Base-by-base conservation (phyloP, 208 protist genomes). In the Porcisia hertigi region DNA sequence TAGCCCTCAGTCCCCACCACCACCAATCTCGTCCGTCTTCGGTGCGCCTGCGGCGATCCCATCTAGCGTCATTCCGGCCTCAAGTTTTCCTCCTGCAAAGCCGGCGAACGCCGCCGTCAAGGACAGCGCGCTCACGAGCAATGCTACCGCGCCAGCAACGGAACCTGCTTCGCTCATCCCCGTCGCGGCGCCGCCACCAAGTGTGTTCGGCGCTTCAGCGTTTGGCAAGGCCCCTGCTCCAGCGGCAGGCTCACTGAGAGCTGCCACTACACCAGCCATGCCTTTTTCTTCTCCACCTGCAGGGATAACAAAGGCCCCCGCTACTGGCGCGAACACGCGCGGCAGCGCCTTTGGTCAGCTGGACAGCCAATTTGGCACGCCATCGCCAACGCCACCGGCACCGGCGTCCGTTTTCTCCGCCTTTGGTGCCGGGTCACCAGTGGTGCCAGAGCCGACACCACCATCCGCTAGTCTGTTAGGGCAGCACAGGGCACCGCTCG, bases 311-410 rank as follows among this genome's bases (percentile, higher is more conserved):
- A 71, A 34, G 25, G 12, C 30, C 18, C 1, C 47, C n/a, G 16
- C 47, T 11, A 57, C 25, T 45, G 30, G 18, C 45, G 16, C 47
- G 14, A 52, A 71, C 45, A 71, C 16, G 47, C 34, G 47, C 66
- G 25, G 47, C 4, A 71, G 66, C 30, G 66, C n/a, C 66, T 71
- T 71, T 36, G 14, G 66, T 7, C 41, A 54, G 25, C n/a, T 53
- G 1, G 8, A 53, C 41, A 69, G 25, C 64, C 25, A 18, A 14
- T 18, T 30, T 20, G n/a, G 64, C 30, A 25, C 47, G 30, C 47
- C 66, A 57, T 30, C 49, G 11, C 7, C 66, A 57, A 16, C 49
- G 11, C 7, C 49, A 43, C 1, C 39, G 64, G 49, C 43, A 8
- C 36, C 39, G 11, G n/a, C 64, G 11, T 20, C 64, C 20, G 49